Percentiles rank a stretch among this genome's conserved stretches.
Evolutionary conservation across 140 eudicot genomes (phyloP).

Genomic region (Oenanthe javanica): DNA sequence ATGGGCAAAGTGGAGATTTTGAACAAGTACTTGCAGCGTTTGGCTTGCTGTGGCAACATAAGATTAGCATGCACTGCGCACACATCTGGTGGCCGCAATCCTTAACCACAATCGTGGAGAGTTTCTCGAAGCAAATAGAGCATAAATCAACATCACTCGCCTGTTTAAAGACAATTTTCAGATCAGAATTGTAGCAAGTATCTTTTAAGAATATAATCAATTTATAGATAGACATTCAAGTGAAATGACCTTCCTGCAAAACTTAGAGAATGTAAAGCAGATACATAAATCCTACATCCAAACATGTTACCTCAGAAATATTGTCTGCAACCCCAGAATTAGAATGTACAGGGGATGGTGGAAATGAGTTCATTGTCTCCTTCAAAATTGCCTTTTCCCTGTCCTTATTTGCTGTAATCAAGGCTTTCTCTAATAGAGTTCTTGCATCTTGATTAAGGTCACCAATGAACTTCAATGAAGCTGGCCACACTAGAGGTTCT

Average conservation of each 20-base stretch:
- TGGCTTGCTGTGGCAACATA: conserved; percentile 82
- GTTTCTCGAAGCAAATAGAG: conserved; percentile 84
- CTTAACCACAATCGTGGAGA: conserved; percentile 75
- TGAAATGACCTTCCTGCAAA: neutral
- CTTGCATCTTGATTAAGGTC: conserved; percentile 87
- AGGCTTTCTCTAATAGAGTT: conserved; percentile 67
- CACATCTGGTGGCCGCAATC: conserved; percentile 92
- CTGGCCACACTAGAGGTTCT: conserved; percentile 90
- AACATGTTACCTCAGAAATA: conserved; percentile 53
- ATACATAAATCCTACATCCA: neutral
- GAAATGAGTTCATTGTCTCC: conserved; percentile 42
- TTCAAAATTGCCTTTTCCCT: conserved; percentile 63
- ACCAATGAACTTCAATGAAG: conserved; percentile 75
- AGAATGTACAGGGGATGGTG: conserved; percentile 40
- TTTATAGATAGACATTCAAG: neutral
- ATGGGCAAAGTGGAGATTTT: conserved; percentile 75
- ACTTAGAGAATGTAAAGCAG: neutral
- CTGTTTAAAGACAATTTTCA: conserved; percentile 25
- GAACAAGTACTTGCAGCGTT: conserved; percentile 37
- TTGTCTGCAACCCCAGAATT: conserved; percentile 33
- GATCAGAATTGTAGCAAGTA: neutral
- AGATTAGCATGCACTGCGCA: conserved; percentile 74
- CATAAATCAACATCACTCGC: conserved; percentile 58
- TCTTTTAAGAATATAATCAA: neutral
- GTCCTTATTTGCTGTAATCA: conserved; percentile 77